Evolutionary conservation across 1,284 basidiomycete genomes (phyloP), one percentile per base, ranked within the genome.

Genomic region (Irpex lacteus): DNA sequence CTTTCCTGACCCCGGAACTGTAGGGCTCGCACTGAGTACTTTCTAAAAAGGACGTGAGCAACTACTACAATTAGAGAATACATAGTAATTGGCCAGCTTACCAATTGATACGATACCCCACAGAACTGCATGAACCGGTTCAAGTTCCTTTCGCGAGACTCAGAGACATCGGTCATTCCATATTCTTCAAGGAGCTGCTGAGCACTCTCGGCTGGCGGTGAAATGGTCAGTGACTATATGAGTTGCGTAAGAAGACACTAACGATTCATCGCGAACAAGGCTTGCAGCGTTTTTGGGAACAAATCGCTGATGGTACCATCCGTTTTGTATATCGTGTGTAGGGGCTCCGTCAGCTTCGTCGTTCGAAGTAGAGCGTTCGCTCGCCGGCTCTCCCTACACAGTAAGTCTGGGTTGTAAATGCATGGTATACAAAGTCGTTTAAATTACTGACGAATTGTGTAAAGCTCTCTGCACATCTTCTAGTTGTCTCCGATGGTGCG

Each of bases 71-170:
- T 26, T 9, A 15, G 15, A 44, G 40, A 11, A 44, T 53, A 18
- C 18, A 18, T 15, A 18, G 18, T 53, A 53, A 15, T 21, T 32
- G 5, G 15, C 15, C 40, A 59, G 11, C 67, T 56, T 59, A 76
- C 77, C 70, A 77, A 71, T 64, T 82, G 82, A 67, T 83, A 84
- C 65, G 75, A 73, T 4, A 85, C 76, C 4, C 84, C 83, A 63
- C 79, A 81, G 69, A 82, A 81, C 56, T 79, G 80, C 78, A 85
- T 81, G 70, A 86, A 77, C 21, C 74, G 70, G 67, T 85, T 85
- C 60, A 86, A 68, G 67, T 84, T 85, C 19, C 73, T 72, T 55
- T 82, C 80, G 52, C 78, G 71, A 4, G 70, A 69, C 6, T 68
- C 64, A 6, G 67, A 64, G 9, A 67, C 19, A 36, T 72, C 68